Base-by-base conservation (phyloP, 345 rosid species). In the Cardamine chenopodiifolia region DNA sequence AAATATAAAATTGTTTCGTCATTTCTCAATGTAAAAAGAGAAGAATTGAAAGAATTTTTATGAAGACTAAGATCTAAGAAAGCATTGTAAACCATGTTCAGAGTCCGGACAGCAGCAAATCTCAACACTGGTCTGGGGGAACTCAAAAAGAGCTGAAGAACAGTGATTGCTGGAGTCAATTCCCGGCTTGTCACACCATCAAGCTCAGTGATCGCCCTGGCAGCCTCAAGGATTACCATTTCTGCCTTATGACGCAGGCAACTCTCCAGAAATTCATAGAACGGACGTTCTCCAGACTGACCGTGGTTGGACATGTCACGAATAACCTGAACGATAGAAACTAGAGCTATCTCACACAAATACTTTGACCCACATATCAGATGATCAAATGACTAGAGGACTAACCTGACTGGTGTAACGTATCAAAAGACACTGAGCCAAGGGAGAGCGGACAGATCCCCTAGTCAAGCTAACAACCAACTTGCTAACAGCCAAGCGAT, bases 191-290 rank as follows among this genome's bases (percentile, higher is more conserved):
- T 87, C 73, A 91, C 97, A 40, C 93, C 97, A 84, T 81, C 86
- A 73, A 94, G 97, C 87, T 88, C 98, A 3, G 98, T 94, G 73
- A 94, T 94, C n/a, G 98, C 97, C 81, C 97, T 90, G 70, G 98
- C 98, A 75, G 97, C 97, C 87, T 92, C 98, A 81, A 94, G 89
- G 72, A 92, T 90, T 70, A 91, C 98, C 97, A 91, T 92, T 87
- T 94, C 98, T 42, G 97, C 92, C 82, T 92, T 94, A 62, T 94
- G 97, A 79, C 97, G 97, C 68, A 94, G 85, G 79, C 98, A 92
- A 74, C 95, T 83, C 85, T 94, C 98, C 74, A 94, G 86, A 85
- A 87, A 94, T 56, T 94, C 98, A 85, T 88, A 94, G 77, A 94
- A 92, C 6, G 97, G 98, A 75, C 97, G 90, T 73, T 94, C 97